Conservation (phyloP, 768 basidiomycete species). For the Amanita rubescens region DNA sequence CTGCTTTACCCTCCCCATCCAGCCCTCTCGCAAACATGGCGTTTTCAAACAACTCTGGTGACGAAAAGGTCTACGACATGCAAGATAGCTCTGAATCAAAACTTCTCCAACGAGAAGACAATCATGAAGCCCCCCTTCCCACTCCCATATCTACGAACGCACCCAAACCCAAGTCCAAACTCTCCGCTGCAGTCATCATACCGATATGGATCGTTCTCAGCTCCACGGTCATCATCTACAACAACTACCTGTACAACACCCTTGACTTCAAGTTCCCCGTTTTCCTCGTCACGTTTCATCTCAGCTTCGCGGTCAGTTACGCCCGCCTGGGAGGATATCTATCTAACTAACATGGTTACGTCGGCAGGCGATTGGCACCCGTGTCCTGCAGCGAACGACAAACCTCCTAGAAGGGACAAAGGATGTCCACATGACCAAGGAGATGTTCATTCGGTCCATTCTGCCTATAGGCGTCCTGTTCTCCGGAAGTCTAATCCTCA, state of each 20-base stretch:
- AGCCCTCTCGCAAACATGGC: background rate
- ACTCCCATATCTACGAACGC: constrained; percentile 45
- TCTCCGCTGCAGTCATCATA: constrained; percentile 67
- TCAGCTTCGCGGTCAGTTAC: constrained; percentile 50
- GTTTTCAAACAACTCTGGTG: constrained; percentile 9
- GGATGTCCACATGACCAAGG: constrained; percentile 72
- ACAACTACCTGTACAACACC: constrained; percentile 83
- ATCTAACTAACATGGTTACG: constrained; percentile 1
- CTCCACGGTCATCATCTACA: constrained; percentile 91
- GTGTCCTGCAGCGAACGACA: constrained; percentile 78
- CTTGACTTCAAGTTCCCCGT: constrained; percentile 86
- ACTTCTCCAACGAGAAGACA: background rate
- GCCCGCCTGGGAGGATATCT: background rate
- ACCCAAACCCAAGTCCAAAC: constrained; percentile 36
- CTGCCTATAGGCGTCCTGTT: constrained; percentile 92
- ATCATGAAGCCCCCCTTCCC: constrained; percentile 34
- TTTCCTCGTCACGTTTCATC: constrained; percentile 88
- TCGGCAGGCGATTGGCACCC: constrained; percentile 69
- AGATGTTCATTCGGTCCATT: constrained; percentile 78
- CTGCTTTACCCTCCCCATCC: background rate
- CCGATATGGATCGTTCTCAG: constrained; percentile 91
- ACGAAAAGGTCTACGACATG: background rate
- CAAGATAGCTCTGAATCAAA: background rate
- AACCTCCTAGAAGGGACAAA: constrained; percentile 69
- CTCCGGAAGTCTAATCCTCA: constrained; percentile 82